Conservation (phyloP, 805 yeast genomes). For the Lipomyces spencermartinsiae region DNA sequence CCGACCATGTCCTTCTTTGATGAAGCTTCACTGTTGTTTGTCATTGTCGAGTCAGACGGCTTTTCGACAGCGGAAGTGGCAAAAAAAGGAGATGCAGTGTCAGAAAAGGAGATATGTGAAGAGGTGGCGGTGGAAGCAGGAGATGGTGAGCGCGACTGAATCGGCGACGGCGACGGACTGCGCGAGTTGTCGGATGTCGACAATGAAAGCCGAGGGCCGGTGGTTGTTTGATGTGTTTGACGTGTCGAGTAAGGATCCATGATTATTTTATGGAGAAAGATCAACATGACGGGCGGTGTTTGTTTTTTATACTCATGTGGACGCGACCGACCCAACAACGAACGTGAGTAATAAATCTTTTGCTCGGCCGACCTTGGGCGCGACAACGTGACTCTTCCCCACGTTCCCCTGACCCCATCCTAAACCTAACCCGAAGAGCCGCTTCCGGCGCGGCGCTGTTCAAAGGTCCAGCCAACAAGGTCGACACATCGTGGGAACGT, state of each 20-base stretch:
- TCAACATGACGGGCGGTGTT: too few relatives aligned
- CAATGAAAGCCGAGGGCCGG: neutral
- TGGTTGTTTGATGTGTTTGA: neutral
- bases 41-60: neutral
- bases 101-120: neutral
- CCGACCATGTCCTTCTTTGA: neutral
- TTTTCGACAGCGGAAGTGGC: neutral
- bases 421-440: neutral
- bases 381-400: neutral
- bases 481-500: neutral
- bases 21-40: neutral
- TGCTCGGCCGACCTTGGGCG: neutral
- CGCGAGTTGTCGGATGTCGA: neutral
- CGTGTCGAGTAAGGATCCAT: neutral
- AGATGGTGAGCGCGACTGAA: conserved; percentile 6
- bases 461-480: neutral
- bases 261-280: neutral
- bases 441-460: neutral
- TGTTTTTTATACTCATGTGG: too few relatives aligned
- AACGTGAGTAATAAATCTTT: neutral
- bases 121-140: conserved; percentile 9
- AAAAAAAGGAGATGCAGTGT: conserved; percentile 6
- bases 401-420: neutral
- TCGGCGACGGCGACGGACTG: neutral
- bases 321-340: neutral